Evolutionary conservation across 1,139 yeast genomes (phyloP).

Genomic region (Ashbya aceris): DNA sequence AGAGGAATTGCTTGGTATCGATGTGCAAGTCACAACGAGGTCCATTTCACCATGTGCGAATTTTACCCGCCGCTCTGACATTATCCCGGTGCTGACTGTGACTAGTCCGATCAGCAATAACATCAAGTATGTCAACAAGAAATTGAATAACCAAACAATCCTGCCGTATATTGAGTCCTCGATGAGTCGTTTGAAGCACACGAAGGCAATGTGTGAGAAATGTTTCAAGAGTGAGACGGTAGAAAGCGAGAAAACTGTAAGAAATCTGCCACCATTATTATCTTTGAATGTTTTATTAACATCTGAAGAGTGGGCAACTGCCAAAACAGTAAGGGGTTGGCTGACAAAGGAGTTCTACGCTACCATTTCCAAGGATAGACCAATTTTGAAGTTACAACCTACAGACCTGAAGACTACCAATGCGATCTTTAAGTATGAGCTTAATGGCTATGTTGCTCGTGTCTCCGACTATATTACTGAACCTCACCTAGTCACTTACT

Average conservation of each 20-base stretch:
- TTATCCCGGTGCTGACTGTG: slow-evolving; percentile 35
- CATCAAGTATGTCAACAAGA: slow-evolving; percentile 18
- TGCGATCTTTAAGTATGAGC: slow-evolving; percentile 40
- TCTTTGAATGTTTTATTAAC: slow-evolving; percentile 51
- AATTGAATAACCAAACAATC: slow-evolving; percentile 30
- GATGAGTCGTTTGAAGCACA: slow-evolving; percentile 41
- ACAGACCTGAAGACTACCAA: slow-evolving; percentile 30
- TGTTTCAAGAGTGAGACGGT: slow-evolving; percentile 45
- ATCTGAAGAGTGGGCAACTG: slow-evolving; percentile 41
- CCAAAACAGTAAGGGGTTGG: slow-evolving; percentile 45
- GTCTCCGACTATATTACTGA: slow-evolving; percentile 48
- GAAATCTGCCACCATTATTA: slow-evolving; percentile 56
- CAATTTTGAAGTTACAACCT: slow-evolving; percentile 33
- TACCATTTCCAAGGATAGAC: slow-evolving; percentile 32
- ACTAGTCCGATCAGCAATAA: slow-evolving; percentile 26
- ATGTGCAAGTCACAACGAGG: slow-evolving; percentile 36
- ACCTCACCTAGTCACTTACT: slow-evolving; percentile 52
- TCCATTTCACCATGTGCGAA: slow-evolving; percentile 33
- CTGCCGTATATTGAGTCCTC: slow-evolving; percentile 52
- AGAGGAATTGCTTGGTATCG: slow-evolving; percentile 36
- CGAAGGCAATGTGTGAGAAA: slow-evolving; percentile 42
- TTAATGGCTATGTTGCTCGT: slow-evolving; percentile 63
- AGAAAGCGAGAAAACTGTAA: slow-evolving; percentile 42
- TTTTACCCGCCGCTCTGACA: slow-evolving; percentile 29
- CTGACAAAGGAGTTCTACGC: slow-evolving; percentile 51